Evolutionary conservation across 75 land plant species (phyloP).

Genomic region (Chamaecyparis obtusa): DNA sequence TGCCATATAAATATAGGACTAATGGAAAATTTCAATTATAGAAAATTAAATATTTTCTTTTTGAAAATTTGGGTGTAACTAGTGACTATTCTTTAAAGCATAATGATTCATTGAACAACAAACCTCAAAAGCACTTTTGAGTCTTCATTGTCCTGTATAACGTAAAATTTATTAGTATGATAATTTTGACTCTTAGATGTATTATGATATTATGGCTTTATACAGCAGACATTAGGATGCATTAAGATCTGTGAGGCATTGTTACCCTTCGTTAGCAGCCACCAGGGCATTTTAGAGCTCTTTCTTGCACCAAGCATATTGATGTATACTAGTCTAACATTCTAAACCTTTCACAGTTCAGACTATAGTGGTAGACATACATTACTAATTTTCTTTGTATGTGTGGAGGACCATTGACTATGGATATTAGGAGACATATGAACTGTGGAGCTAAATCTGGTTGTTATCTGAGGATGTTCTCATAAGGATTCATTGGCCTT

Average conservation of each 20-base stretch:
- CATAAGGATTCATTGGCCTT: neutral
- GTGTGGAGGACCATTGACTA: neutral
- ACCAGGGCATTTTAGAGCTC: neutral
- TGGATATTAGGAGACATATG: neutral
- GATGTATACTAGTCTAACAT: neutral
- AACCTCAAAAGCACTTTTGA: neutral
- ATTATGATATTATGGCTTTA: neutral
- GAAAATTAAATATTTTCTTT: too few species aligned
- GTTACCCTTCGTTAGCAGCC: neutral
- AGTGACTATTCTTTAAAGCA: neutral
- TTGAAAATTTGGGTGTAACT: neutral
- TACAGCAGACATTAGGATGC: neutral
- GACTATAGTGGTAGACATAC: neutral
- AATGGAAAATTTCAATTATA: neutral
- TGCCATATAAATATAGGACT: neutral
- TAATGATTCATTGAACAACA: neutral
- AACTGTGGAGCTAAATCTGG: neutral
- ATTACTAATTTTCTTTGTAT: neutral
- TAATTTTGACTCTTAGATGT: neutral
- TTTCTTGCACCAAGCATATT: neutral
- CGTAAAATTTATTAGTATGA: neutral
- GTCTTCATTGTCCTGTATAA: neutral
- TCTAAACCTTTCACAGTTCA: neutral
- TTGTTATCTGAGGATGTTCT: neutral
- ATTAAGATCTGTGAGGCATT: neutral